Conservation (phyloP, 108 stramenopile genomes). For the Skeletonema marinoi region DNA sequence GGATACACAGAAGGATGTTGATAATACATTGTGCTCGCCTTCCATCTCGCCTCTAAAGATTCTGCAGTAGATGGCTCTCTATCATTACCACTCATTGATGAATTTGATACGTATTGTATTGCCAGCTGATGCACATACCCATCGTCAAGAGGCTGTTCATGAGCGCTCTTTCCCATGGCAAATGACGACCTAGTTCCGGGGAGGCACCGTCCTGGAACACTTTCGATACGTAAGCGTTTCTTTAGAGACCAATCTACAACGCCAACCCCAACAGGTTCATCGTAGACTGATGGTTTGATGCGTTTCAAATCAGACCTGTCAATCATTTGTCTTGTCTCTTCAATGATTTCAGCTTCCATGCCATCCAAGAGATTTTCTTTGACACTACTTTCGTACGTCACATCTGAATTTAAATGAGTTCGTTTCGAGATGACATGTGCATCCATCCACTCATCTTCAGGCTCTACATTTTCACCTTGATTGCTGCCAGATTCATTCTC, state of each 20-base stretch:
- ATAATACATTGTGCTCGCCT: slow-evolving; percentile 47
- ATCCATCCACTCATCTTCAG: slow-evolving; percentile 13
- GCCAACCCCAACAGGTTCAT: slow-evolving; percentile 24
- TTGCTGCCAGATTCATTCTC: background rate
- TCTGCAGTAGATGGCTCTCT: slow-evolving; percentile 15
- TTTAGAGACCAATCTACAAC: slow-evolving; percentile 50
- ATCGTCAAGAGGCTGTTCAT: slow-evolving; percentile 8
- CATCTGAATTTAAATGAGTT: slow-evolving; percentile 4
- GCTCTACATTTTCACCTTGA: slow-evolving; percentile 1
- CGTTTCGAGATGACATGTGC: slow-evolving; percentile 4
- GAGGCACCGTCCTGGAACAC: slow-evolving; percentile 26
- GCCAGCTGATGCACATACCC: slow-evolving; percentile 28
- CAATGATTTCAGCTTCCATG: slow-evolving; percentile 2
- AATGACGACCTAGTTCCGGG: slow-evolving; percentile 11
- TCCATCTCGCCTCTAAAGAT: slow-evolving; percentile 31
- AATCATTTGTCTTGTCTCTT: slow-evolving; percentile 19
- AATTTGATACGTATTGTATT: slow-evolving; percentile 19
- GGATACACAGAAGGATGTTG: slow-evolving; percentile 53
- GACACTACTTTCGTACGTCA: slow-evolving; percentile 4
- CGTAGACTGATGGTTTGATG: background rate
- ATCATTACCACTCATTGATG: background rate
- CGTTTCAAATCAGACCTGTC: background rate
- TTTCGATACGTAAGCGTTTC: slow-evolving; percentile 35
- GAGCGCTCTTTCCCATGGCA: background rate
- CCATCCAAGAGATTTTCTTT: slow-evolving; percentile 8